These are phyloP conservation scores for Aspergillus sp. DNA, from an alignment of 2,329 filamentous ascomycete genomes.

Conservation along the genomic window DNA sequence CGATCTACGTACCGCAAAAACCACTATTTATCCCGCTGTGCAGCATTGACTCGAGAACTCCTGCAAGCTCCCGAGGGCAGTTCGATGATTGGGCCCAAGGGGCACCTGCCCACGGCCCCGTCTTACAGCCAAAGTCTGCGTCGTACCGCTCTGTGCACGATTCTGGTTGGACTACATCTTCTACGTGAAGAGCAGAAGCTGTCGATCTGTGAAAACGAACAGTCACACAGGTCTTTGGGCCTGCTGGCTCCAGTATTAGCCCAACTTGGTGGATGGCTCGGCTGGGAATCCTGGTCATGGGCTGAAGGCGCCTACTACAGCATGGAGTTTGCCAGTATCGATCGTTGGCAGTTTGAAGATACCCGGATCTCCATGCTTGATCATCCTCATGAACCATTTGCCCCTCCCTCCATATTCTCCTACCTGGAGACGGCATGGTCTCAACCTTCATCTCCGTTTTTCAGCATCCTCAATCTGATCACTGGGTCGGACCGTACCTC, in stretches of 20 bases:
- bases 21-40: slow-evolving; percentile 45
- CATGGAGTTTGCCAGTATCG: slow-evolving; percentile 57
- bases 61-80: slow-evolving; percentile 59
- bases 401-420: slow-evolving; percentile 59
- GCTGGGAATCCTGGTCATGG: slow-evolving; percentile 64
- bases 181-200: slow-evolving; percentile 89
- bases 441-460: slow-evolving; percentile 39
- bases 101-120: slow-evolving; percentile 64
- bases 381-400: slow-evolving; percentile 50
- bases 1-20: slow-evolving; percentile 36
- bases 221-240: slow-evolving; percentile 43
- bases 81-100: slow-evolving; percentile 51
- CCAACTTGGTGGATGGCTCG: slow-evolving; percentile 79
- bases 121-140: slow-evolving; percentile 55
- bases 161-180: slow-evolving; percentile 75
- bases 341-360: slow-evolving; percentile 56
- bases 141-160: slow-evolving; percentile 63
- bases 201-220: slow-evolving; percentile 56
- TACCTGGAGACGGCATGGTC: slow-evolving; percentile 48
- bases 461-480: slow-evolving; percentile 51
- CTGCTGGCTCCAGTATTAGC: slow-evolving; percentile 71
- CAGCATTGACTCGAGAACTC: slow-evolving; percentile 64
- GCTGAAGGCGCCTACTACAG: slow-evolving; percentile 54
- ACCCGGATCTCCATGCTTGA: slow-evolving; percentile 43
- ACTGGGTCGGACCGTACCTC: slow-evolving; percentile 28